These are phyloP conservation scores for Barnettozyma pratensis DNA, from an alignment of 805 yeast genomes.

Conservation along the genomic window DNA sequence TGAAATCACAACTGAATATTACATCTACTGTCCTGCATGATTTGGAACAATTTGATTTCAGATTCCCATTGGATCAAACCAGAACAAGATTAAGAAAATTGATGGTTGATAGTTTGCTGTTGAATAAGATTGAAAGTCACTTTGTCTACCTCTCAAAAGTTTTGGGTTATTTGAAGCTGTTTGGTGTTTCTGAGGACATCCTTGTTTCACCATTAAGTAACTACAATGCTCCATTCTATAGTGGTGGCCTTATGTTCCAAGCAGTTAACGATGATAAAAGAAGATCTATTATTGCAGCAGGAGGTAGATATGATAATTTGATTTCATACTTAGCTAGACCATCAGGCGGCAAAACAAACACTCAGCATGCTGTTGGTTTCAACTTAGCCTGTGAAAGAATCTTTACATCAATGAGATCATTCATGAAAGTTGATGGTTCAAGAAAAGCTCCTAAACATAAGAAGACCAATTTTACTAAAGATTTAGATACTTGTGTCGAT, in stretches of 20 bases:
- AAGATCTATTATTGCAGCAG: slow-evolving; percentile 64
- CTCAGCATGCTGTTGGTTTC: slow-evolving; percentile 77
- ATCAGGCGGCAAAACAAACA: slow-evolving; percentile 29
- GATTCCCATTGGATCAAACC: slow-evolving; percentile 62
- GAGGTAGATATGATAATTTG: slow-evolving; percentile 86
- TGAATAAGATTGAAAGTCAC: slow-evolving; percentile 57
- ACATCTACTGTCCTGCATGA: slow-evolving; percentile 82
- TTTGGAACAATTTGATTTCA: slow-evolving; percentile 73
- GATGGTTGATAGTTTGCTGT: slow-evolving; percentile 68
- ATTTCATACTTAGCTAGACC: slow-evolving; percentile 62
- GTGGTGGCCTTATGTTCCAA: slow-evolving; percentile 84
- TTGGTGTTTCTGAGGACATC: slow-evolving; percentile 56
- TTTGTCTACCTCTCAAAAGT: slow-evolving; percentile 59
- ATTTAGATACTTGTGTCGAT: slow-evolving; percentile 29
- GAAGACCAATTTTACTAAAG: slow-evolving; percentile 27
- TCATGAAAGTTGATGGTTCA: slow-evolving; percentile 34
- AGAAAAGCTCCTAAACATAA: slow-evolving; percentile 27
- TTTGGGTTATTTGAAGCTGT: slow-evolving; percentile 42
- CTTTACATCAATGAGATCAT: slow-evolving; percentile 44
- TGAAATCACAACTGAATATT: slow-evolving; percentile 64
- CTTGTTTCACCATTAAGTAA: slow-evolving; percentile 78
- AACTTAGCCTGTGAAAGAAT: slow-evolving; percentile 71
- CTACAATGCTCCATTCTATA: slow-evolving; percentile 74
- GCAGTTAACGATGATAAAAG: slow-evolving; percentile 58
- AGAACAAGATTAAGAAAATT: slow-evolving; percentile 56